A percentile compares a stretch with the other conserved stretches of the same genome.
phyloP scores from a whole-genome alignment of 768 basidiomycete species.

The Termitomyces sp. region DNA sequence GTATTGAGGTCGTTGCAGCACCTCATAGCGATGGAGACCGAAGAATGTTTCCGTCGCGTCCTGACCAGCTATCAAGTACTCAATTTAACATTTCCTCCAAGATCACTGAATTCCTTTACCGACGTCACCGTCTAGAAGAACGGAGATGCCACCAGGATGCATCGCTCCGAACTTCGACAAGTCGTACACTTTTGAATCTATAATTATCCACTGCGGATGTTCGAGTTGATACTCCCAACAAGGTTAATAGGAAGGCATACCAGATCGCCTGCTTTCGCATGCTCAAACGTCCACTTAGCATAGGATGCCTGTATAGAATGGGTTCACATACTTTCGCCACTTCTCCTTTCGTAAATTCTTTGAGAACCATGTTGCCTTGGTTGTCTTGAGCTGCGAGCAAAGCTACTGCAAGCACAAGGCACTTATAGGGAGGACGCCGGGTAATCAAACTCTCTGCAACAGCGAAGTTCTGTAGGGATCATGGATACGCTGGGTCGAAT shows the following conservation, averaged over 20 bases:
- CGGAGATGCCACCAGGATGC: slow-evolving; percentile 71
- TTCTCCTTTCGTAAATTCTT: slow-evolving; percentile 17
- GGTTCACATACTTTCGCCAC: slow-evolving; percentile 14
- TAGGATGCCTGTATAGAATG: background rate
- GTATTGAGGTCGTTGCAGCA: slow-evolving; percentile 63
- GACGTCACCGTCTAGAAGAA: slow-evolving; percentile 63
- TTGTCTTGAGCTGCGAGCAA: background rate
- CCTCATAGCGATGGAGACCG: slow-evolving; percentile 69
- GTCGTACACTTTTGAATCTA: slow-evolving; percentile 52
- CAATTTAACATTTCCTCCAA: background rate
- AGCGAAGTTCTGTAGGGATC: background rate
- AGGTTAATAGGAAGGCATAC: slow-evolving; percentile 4
- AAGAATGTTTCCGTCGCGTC: slow-evolving; percentile 76
- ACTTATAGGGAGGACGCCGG: slow-evolving; percentile 12
- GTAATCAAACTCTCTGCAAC: slow-evolving; percentile 5
- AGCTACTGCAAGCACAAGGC: background rate
- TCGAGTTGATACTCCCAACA: background rate
- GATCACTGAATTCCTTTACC: slow-evolving; percentile 33
- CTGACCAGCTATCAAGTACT: slow-evolving; percentile 48
- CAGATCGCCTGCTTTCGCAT: slow-evolving; percentile 15
- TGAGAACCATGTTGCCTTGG: slow-evolving; percentile 10
- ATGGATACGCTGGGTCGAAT: background rate
- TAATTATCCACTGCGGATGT: slow-evolving; percentile 15
- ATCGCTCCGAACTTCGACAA: slow-evolving; percentile 65
- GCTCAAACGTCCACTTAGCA: slow-evolving; percentile 6